Evolutionary conservation across 495 filamentous ascomycete genomes (phyloP), one percentile per base, ranked within the genome.

Genomic region (Tuber aestivum): DNA sequence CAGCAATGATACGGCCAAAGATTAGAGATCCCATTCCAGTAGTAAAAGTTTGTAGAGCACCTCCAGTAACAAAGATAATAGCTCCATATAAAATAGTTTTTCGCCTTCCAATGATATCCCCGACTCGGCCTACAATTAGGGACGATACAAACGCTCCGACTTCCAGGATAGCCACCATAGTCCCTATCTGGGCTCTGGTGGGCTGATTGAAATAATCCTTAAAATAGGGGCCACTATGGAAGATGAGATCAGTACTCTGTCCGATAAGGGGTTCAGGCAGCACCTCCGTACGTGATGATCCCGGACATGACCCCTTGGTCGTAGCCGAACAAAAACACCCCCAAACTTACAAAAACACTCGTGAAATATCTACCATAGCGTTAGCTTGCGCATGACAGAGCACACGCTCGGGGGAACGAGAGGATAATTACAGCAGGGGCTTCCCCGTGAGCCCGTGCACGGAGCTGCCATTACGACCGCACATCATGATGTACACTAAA

Each of bases 221-320:
- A 83, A 99, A 99, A 83, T 92, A 92, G 73, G 87, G 87, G 61
- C 94, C 94, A 68, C 95, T 97, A 74, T 16, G 65, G 42, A 65
- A 65, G 32, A 56, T 48, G 37, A 71, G 37, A 73, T 71, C n/a
- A 79, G 75, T 16, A 56, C 78, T 84, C 72, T 71, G 77, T 35
- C 65, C 14, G 14, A 65, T 35, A 35, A 65, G 56, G 27, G 27
- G 56, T 0, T 35, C 14, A 35, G 27, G 27, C 10, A 3, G 32
- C 35, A 68, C 10, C 68, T 5, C 70, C 72, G 79, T 87, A 97
- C 94, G 92, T 97, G 85, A 99, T 97, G 82, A 99, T 97, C 65
- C 95, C 96, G 76, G 96, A 98, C 95, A 97, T 98, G 70, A 99
- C 95, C 76, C 95, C 95, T 84, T 99, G 95, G 83, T 99, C 95